These are phyloP conservation scores for Bjerkandera adusta DNA, from an alignment of 1,284 basidiomycete genomes.

Conservation along the genomic window DNA sequence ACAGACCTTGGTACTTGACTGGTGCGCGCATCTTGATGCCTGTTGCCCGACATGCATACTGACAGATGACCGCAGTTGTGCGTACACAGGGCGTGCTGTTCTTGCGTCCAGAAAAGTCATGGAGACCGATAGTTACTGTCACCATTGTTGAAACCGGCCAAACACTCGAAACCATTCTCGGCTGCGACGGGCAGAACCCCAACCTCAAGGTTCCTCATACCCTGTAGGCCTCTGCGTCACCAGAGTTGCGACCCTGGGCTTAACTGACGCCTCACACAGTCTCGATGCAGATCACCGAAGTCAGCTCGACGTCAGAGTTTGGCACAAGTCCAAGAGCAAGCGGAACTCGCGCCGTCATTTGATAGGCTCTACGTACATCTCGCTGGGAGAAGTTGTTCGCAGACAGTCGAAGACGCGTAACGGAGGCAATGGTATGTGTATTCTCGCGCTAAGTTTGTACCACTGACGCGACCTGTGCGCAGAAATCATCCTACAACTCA, in stretches of 20 bases:
- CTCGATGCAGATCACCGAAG: constrained; percentile 37
- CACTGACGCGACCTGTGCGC: too few species aligned
- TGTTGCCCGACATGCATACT: neutral
- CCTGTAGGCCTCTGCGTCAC: constrained; percentile 41
- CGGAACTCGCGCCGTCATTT: constrained; percentile 45
- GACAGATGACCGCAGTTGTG: constrained; percentile 22
- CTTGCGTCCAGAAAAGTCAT: constrained; percentile 38
- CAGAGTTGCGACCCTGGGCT: neutral
- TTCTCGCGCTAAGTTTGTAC: too few species aligned
- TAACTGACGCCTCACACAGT: constrained; percentile 28
- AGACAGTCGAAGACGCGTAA: too few species aligned
- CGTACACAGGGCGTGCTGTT: constrained; percentile 32
- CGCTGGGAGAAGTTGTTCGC: constrained; percentile 49
- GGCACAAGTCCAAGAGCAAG: constrained; percentile 49
- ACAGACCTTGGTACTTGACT: constrained; percentile 18
- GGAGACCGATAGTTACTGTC: constrained; percentile 61
- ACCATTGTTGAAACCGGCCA: constrained; percentile 46
- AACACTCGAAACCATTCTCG: constrained; percentile 52
- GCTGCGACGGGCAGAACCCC: constrained; percentile 65
- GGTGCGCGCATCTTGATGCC: neutral
- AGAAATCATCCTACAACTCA: constrained; percentile 29
- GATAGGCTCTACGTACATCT: constrained; percentile 40
- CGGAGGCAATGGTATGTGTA: too few species aligned
- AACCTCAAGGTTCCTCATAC: constrained; percentile 52
- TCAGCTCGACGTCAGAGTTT: constrained; percentile 49